Evolutionary conservation across 2,329 filamentous ascomycete genomes (phyloP).

Genomic region (Colletotrichum tamarilloi): DNA sequence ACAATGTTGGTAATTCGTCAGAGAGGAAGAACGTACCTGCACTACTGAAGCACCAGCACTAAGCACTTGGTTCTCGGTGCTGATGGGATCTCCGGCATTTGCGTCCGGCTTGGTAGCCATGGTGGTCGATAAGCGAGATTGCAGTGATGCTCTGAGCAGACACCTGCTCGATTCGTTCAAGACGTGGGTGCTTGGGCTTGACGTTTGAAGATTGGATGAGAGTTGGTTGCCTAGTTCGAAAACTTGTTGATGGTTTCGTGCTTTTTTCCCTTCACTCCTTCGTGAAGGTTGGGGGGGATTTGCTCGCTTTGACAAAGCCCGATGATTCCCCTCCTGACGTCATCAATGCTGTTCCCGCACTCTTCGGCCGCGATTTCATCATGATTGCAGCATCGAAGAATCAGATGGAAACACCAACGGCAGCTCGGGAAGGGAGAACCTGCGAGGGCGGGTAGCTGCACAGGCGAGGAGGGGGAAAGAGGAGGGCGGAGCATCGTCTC

Average conservation of each 20-base stretch:
- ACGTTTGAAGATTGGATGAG: too few relatives aligned
- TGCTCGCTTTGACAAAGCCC: background rate
- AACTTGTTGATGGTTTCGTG: background rate
- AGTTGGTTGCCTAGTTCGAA: too few relatives aligned
- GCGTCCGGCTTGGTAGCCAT: constrained; percentile 32
- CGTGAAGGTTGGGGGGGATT: background rate
- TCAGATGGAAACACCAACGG: background rate
- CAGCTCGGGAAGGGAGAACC: background rate
- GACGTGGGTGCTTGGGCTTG: too few relatives aligned
- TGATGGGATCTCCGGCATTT: constrained; percentile 59
- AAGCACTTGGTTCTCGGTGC: constrained; percentile 66
- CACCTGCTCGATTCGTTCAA: background rate
- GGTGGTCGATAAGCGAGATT: background rate
- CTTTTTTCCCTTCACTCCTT: background rate
- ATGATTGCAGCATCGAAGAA: constrained; percentile 24
- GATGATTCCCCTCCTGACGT: constrained; percentile 15
- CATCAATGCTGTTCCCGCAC: background rate
- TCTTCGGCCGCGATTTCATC: constrained; percentile 11
- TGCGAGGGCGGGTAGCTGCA: background rate
- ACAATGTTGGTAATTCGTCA: too few relatives aligned
- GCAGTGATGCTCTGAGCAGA: background rate
- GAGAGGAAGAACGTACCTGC: constrained; percentile 54
- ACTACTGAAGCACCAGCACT: constrained; percentile 70
- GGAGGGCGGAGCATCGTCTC: constrained; percentile 4
- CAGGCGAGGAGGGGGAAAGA: background rate